Evolutionary conservation across 345 rosid genomes (phyloP), one percentile per base, ranked within the genome.

Genomic region (Gossypium longicalyx): DNA sequence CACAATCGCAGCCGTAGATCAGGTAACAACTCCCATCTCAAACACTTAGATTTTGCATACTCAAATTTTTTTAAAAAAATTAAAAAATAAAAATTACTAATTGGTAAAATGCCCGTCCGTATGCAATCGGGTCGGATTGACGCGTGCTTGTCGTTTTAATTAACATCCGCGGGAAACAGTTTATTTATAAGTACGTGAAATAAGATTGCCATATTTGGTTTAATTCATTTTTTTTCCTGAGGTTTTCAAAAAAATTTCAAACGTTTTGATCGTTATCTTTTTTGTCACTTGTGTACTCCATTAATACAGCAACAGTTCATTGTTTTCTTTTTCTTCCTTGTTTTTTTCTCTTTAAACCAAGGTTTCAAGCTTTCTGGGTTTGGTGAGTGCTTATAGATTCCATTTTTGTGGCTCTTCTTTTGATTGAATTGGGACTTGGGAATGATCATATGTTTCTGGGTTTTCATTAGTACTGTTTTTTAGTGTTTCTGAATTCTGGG

Each of bases 251-350:
- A 44, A 43, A 23, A 15, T 3, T 65, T 56, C 67, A 65, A 29
- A 75, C 17, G 66, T 25, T 44, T 56, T 66, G 72, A 75, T 75
- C 65, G 56, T 75, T 75, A 75, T 67, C 72, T 67, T 74, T 16
- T 25, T 45, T 17, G 54, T 49, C 77, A 53, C 65, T 44, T 27
- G 72, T 54, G 66, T 75, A 75, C 73, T 66, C 77, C 73, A 75
- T 75, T 56, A 27, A n/a, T 29, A 16, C 68, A 59, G 1, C 66
- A 52, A 20, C 44, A 41, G 38, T 73, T 73, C 56, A 34, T 17
- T 45, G 44, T 16, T 49, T 47, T 3, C 9, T 12, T 60, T 64
- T 75, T 17, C 16, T 38, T 6, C 9, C 41, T 52, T 11, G n/a
- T 29, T 53, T 27, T 22, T n/a, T 23, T n/a, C 51, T 74, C 19